phyloP scores from a whole-genome alignment of 1,284 basidiomycete species.

The Trametes polyzona region DNA sequence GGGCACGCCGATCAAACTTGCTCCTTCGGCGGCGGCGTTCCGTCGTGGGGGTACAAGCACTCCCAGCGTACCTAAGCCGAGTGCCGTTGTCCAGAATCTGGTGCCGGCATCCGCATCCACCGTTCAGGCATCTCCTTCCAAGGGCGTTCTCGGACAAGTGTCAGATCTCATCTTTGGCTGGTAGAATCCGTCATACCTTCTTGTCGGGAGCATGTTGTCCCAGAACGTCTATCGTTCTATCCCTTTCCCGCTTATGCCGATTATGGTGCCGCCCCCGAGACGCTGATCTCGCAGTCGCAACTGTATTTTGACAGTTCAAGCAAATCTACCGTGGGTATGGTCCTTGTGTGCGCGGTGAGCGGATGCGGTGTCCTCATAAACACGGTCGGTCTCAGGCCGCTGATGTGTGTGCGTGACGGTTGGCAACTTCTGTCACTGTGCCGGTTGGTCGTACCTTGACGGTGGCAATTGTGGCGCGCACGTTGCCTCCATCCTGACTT shows the following conservation, averaged over 20 bases:
- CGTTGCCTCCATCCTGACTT: background rate
- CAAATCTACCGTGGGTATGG: too few relatives aligned
- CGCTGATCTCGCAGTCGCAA: too few relatives aligned
- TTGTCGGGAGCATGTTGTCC: conserved; percentile 8
- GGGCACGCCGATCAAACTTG: conserved; percentile 66
- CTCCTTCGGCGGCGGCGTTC: conserved; percentile 71
- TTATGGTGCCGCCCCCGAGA: too few relatives aligned
- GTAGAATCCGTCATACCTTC: conserved; percentile 43
- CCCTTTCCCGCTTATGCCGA: too few relatives aligned
- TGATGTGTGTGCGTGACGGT: background rate
- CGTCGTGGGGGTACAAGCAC: conserved; percentile 42
- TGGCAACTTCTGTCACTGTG: background rate
- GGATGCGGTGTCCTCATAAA: background rate
- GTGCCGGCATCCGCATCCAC: conserved; percentile 11
- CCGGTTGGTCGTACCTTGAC: background rate
- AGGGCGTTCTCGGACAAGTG: conserved; percentile 69
- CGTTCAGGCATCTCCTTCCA: conserved; percentile 45
- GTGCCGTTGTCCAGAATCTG: conserved; percentile 8
- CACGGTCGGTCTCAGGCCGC: background rate
- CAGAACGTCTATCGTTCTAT: too few relatives aligned
- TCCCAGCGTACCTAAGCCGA: conserved; percentile 32
- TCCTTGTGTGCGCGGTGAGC: too few relatives aligned
- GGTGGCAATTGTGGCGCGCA: background rate
- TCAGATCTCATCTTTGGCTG: conserved; percentile 80
- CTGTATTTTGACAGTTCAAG: too few relatives aligned